These are phyloP conservation scores for Peziza echinospora DNA, from an alignment of 495 filamentous ascomycete species.

Conservation along the genomic window DNA sequence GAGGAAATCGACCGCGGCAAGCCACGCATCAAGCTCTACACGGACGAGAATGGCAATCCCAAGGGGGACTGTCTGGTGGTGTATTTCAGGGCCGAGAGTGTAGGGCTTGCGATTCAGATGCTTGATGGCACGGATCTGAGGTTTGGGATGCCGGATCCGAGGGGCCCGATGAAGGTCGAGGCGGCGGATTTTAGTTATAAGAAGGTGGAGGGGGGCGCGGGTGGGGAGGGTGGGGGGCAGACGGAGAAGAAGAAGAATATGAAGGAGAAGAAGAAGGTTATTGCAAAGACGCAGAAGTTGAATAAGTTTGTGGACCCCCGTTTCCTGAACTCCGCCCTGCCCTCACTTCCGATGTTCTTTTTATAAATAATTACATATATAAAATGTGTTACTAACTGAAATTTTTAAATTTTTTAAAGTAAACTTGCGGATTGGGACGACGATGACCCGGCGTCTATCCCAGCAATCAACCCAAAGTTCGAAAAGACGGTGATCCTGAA, in stretches of 20 bases:
- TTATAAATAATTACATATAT: too few species aligned
- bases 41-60: constrained; percentile 55
- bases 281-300: constrained; percentile 66
- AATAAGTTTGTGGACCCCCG: constrained; percentile 31
- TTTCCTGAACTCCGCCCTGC: not conserved
- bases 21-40: constrained; percentile 85
- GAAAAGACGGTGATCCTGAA: constrained; percentile 74
- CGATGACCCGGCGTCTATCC: constrained; percentile 40
- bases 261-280: constrained; percentile 66
- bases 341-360: too few species aligned
- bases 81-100: constrained; percentile 81
- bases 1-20: constrained; percentile 72
- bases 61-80: constrained; percentile 88
- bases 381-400: too few species aligned
- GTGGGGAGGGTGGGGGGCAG: constrained; percentile 31
- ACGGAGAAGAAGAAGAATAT: constrained; percentile 29
- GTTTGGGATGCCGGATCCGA: constrained; percentile 30
- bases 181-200: constrained; percentile 80
- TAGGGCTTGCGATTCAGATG: constrained; percentile 72
- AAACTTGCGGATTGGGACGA: constrained; percentile 89
- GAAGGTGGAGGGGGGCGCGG: constrained; percentile 25
- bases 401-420: too few species aligned
- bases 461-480: constrained; percentile 37
- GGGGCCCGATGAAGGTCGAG: constrained; percentile 56
- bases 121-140: constrained; percentile 79